These are phyloP conservation scores for Hypomontagnella monticulosa DNA, from an alignment of 495 filamentous ascomycete species.

Conservation along the genomic window DNA sequence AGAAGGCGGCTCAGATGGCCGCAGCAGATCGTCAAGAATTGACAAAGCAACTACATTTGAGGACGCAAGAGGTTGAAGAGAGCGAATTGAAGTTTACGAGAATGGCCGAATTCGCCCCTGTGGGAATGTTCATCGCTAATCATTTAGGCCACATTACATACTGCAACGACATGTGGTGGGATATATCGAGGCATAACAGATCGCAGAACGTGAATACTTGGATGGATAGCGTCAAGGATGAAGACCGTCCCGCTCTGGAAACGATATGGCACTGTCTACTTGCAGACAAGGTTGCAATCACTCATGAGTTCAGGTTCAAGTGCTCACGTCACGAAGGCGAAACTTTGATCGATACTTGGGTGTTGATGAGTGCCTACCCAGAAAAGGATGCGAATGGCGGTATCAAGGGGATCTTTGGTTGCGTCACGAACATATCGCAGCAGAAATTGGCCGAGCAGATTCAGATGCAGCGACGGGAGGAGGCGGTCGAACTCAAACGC, in stretches of 20 bases:
- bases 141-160: conserved; percentile 69
- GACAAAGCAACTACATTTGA: conserved; percentile 69
- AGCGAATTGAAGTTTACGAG: conserved; percentile 77
- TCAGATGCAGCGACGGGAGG: conserved; percentile 67
- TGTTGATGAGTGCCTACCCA: conserved; percentile 74
- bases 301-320: conserved; percentile 75
- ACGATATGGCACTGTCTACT: conserved; percentile 67
- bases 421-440: conserved; percentile 66
- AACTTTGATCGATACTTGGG: conserved; percentile 74
- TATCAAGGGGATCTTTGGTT: conserved; percentile 75
- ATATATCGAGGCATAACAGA: conserved; percentile 68
- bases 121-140: conserved; percentile 77
- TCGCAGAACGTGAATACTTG: conserved; percentile 62
- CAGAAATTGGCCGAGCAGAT: conserved; percentile 71
- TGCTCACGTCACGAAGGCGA: conserved; percentile 66
- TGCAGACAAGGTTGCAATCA: conserved; percentile 63
- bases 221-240: conserved; percentile 72
- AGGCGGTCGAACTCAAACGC: conserved; percentile 71
- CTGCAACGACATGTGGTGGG: conserved; percentile 78
- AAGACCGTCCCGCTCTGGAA: conserved; percentile 65
- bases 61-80: conserved; percentile 73
- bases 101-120: conserved; percentile 78
- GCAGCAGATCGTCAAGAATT: conserved; percentile 72
- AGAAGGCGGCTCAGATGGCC: conserved; percentile 71
- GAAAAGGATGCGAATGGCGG: conserved; percentile 65